These are phyloP conservation scores for Capsicum chinense DNA, from an alignment of 257 asterid species.

Conservation along the genomic window DNA sequence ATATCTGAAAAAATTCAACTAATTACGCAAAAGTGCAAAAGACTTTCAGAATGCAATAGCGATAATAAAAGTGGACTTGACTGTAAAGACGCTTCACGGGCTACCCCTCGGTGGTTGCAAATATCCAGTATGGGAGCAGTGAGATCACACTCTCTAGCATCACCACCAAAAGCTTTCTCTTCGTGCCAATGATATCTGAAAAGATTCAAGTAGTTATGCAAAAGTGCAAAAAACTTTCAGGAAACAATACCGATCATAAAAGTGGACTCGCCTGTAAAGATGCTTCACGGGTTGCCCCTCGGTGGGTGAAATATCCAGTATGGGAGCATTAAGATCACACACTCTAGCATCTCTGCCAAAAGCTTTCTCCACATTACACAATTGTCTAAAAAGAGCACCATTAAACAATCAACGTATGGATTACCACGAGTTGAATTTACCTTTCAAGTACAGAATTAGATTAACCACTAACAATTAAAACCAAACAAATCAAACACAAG, in stretches of 20 bases:
- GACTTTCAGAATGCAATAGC: constrained; percentile 8
- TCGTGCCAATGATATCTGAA: not conserved
- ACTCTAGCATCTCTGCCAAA: too few species aligned
- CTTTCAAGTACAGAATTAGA: not conserved
- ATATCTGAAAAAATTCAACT: constrained; percentile 53
- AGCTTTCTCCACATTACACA: too few species aligned
- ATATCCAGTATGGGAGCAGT: constrained; percentile 88
- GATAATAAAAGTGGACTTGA: constrained; percentile 38
- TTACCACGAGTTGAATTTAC: not conserved
- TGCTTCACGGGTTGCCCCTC: too few species aligned
- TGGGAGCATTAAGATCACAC: too few species aligned
- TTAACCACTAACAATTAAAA: not conserved
- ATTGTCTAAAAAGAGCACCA: constrained; percentile 36
- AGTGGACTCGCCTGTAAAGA: too few species aligned
- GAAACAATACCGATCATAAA: too few species aligned
- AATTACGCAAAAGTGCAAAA: constrained; percentile 31
- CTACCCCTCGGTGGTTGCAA: constrained; percentile 86
- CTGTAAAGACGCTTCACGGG: constrained; percentile 92
- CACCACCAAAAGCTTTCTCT: constrained; percentile 80
- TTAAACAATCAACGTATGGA: constrained; percentile 1
- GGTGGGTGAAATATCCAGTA: too few species aligned
- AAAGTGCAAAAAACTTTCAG: too few species aligned
- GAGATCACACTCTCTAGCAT: constrained; percentile 90
- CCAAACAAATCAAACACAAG: constrained; percentile 4
- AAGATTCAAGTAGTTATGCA: too few species aligned